Conservation (phyloP, 306 rosid species). For the Casuarina cunninghamiana region DNA sequence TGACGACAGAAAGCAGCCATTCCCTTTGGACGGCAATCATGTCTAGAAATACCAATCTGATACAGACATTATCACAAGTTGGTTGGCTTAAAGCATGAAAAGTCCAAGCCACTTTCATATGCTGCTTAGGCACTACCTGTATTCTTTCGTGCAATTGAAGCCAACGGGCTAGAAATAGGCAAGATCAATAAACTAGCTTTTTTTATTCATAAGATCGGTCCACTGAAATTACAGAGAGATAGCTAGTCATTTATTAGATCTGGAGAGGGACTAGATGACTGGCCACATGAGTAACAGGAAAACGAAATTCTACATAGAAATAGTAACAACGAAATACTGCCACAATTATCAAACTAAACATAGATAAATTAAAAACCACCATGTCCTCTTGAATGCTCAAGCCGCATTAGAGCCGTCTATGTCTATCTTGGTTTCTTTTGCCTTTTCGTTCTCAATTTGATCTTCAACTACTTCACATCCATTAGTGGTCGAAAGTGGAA, state of each 20-base stretch:
- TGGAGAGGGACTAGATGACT: background rate
- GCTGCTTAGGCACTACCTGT: background rate
- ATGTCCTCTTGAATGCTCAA: background rate
- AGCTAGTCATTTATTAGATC: background rate
- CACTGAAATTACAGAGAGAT: background rate
- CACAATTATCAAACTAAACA: background rate
- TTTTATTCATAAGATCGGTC: background rate
- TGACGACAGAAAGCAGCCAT: background rate
- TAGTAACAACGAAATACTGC: no score
- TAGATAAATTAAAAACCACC: background rate
- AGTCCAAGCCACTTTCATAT: background rate
- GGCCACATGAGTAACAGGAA: conserved; percentile 3
- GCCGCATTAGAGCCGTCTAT: background rate
- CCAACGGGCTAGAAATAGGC: background rate
- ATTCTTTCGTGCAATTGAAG: background rate
- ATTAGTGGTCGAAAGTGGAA: conserved; percentile 22
- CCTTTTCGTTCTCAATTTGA: conserved; percentile 29
- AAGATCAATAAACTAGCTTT: background rate
- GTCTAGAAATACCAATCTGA: no score
- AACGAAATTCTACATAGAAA: background rate
- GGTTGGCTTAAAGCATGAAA: conserved; percentile 9
- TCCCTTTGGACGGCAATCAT: background rate
- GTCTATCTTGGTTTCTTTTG: conserved; percentile 24
- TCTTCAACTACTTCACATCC: conserved; percentile 13
- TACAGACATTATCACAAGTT: background rate